phyloP scores from a whole-genome alignment of 2,329 filamentous ascomycete genomes.

The Botryosphaeria dothidea region DNA sequence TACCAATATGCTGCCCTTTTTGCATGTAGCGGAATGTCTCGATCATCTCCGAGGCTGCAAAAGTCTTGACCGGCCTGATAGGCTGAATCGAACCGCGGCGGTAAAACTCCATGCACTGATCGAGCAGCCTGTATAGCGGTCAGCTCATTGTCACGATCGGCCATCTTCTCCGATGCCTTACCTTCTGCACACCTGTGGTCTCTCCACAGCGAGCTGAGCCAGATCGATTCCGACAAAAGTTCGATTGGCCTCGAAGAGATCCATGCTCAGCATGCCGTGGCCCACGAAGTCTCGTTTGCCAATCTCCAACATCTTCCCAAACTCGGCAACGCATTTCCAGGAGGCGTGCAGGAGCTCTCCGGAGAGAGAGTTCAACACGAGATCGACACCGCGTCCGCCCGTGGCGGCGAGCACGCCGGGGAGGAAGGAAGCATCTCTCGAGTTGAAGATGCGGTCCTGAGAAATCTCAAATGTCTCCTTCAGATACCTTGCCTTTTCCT shows the following conservation, averaged over 20 bases:
- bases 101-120: too few species aligned
- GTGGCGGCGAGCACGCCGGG: slow-evolving; percentile 29
- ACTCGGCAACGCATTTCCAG: slow-evolving; percentile 47
- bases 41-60: too few species aligned
- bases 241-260: slow-evolving; percentile 10
- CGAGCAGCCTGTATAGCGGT: too few species aligned
- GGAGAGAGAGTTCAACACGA: slow-evolving; percentile 33
- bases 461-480: not conserved
- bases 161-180: not conserved
- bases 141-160: too few species aligned
- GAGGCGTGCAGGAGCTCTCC: slow-evolving; percentile 33
- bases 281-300: slow-evolving; percentile 23
- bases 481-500: slow-evolving; percentile 22
- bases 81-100: too few species aligned
- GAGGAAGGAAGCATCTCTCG: slow-evolving; percentile 28
- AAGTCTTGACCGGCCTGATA: too few species aligned
- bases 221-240: slow-evolving; percentile 12
- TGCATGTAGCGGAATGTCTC: too few species aligned
- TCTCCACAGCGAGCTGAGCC: not conserved
- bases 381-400: slow-evolving; percentile 34
- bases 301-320: slow-evolving; percentile 29
- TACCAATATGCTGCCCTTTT: slow-evolving; percentile 21
- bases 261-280: slow-evolving; percentile 10
- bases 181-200: not conserved
- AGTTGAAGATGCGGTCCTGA: not conserved